Evolutionary conservation across 257 asterid genomes (phyloP).

Genomic region (Solanum clarkiae): DNA sequence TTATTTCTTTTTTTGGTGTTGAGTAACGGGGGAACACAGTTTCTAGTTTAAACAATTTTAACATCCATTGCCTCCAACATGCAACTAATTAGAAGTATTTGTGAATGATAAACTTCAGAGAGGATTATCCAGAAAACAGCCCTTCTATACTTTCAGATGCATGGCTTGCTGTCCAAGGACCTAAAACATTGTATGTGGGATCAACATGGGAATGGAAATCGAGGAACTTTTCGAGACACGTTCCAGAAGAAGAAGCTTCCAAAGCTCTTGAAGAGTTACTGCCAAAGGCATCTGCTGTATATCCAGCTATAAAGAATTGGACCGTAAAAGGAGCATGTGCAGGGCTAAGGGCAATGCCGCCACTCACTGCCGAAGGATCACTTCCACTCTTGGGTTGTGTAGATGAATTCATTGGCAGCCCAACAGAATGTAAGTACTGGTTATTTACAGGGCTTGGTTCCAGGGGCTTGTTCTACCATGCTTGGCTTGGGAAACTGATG

Average conservation of each 20-base stretch:
- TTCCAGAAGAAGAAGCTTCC: conserved; percentile 47
- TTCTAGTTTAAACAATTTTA: not conserved
- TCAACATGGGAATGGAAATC: conserved; percentile 98
- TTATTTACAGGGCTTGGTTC: conserved; percentile 89
- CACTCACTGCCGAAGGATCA: conserved; percentile 58
- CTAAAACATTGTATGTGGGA: conserved; percentile 50
- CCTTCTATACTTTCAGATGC: conserved; percentile 84
- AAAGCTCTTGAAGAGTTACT: conserved; percentile 50
- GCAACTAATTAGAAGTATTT: not conserved
- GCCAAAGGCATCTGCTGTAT: conserved; percentile 49
- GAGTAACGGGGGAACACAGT: not conserved
- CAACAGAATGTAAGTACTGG: conserved; percentile 52
- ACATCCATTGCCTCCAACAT: not conserved
- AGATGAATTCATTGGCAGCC: conserved; percentile 32
- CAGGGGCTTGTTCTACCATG: conserved; percentile 79
- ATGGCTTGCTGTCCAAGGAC: conserved; percentile 83
- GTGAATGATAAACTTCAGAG: conserved; percentile 28
- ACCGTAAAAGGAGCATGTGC: conserved; percentile 45
- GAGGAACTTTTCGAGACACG: conserved; percentile 43
- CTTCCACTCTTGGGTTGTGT: conserved; percentile 75
- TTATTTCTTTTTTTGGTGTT: not conserved
- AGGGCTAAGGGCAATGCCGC: conserved; percentile 92
- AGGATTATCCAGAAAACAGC: conserved; percentile 45
- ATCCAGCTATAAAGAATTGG: conserved; percentile 66
- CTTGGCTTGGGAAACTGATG: conserved; percentile 71